Conservation (phyloP, 176 grass and related monocot species). For the Miscanthus lutarioriparius region DNA sequence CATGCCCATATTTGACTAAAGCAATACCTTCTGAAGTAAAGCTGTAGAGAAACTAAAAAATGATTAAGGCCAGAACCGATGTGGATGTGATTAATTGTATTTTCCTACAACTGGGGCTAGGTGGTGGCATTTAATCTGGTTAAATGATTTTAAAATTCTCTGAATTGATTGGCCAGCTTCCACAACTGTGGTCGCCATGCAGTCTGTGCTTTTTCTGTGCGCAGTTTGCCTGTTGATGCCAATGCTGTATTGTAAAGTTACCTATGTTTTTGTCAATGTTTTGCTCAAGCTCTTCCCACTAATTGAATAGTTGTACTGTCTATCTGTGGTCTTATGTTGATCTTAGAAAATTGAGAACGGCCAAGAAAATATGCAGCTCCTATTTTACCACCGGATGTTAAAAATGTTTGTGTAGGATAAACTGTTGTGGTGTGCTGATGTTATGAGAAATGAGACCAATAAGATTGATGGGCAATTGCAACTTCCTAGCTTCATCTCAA, state of each 20-base stretch:
- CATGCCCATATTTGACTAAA: slow-evolving; percentile 11
- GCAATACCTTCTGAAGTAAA: slow-evolving; percentile 38
- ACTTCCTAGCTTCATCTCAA: background rate
- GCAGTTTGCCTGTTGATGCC: background rate
- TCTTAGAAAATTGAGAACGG: background rate
- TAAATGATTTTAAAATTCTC: slow-evolving; percentile 4
- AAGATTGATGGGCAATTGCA: background rate
- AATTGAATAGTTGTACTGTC: background rate
- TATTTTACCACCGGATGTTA: background rate
- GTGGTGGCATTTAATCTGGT: slow-evolving; percentile 13
- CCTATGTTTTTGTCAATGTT: background rate
- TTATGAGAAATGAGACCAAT: background rate
- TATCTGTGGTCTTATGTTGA: background rate
- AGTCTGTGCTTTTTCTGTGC: background rate
- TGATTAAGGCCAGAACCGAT: slow-evolving; percentile 16
- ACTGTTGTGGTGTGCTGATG: background rate
- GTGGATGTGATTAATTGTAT: slow-evolving; percentile 43
- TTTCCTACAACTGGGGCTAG: slow-evolving; percentile 9
- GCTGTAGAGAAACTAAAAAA: slow-evolving; percentile 15
- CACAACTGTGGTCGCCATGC: background rate
- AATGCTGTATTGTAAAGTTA: background rate
- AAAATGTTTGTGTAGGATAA: background rate
- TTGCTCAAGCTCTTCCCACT: background rate
- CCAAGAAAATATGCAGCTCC: background rate
- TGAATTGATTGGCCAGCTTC: slow-evolving; percentile 33